Evolutionary conservation across 169 alveolate species (phyloP), one percentile per base, ranked within the genome.

Genomic region (Cryptosporidium viatorum): DNA sequence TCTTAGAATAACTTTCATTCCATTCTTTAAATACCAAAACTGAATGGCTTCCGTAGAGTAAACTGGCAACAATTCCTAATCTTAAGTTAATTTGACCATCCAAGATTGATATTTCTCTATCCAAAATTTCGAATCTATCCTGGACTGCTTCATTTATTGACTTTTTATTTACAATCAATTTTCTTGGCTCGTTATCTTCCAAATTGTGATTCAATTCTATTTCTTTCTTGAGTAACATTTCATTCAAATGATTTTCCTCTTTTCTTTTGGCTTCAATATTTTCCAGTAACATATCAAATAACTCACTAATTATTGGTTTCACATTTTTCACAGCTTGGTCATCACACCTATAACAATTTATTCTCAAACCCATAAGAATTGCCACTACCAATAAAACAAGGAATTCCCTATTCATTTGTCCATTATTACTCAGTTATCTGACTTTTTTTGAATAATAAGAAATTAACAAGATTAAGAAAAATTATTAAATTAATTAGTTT

Each of bases 231-330:
- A 37, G 16, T 5, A 73, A 23, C 18, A 8, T 41, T 26, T 73
- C 12, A 31, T 73, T 58, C 29, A 14, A 8, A 0, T 73, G 26
- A 12, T 0, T 35, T 14, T 73, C 68, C 26, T 23, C 39, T 23
- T 23, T 45, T 23, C 41, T 51, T 14, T 73, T 73, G 1, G 39
- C 31, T 39, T 73, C 86, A 18, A 73, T 33, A 58, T 37, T 52
- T 41, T 73, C 86, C 37, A 73, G 33, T 33, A 73, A 73, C 86
- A 73, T 52, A 37, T 73, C 86, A 59, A 73, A 73, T 14, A 73
- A 48, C 41, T 73, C 86, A 58, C 71, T 31, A 37, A 73, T 59
- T 31, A 73, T 33, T 51, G 86, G 86, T 12, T 43, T 51, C 18
- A 73, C 59, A 73, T 73, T 29, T 41, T 26, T 73, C 18, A 50